Conservation (phyloP, 441 rosid species). For the Gossypium davidsonii region DNA sequence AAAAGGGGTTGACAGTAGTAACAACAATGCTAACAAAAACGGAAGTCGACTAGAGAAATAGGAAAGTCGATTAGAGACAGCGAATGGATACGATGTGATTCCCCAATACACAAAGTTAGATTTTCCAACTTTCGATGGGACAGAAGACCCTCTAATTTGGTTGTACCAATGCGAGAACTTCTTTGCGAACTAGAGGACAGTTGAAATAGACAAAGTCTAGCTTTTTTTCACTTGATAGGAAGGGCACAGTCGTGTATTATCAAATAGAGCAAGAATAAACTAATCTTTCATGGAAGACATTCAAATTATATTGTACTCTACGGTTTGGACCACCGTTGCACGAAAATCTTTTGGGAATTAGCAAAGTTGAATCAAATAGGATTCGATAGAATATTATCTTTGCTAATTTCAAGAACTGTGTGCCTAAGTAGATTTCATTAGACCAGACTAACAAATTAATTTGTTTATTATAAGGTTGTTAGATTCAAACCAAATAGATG, state of each 20-base stretch:
- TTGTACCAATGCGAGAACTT: background rate
- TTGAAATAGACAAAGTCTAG: background rate
- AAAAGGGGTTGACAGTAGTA: background rate
- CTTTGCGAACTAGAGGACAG: background rate
- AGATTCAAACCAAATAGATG: background rate
- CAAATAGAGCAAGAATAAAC: background rate
- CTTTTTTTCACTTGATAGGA: background rate
- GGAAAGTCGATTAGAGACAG: background rate
- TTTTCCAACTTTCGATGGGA: background rate
- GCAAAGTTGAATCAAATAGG: background rate
- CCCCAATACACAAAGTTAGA: background rate
- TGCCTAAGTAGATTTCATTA: background rate
- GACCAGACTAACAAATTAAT: background rate
- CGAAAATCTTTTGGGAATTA: background rate
- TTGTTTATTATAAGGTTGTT: background rate
- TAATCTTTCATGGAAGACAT: background rate
- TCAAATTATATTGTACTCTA: background rate
- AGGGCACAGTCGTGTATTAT: background rate
- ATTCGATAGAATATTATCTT: background rate
- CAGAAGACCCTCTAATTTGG: background rate
- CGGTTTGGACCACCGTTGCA: background rate
- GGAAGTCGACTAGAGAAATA: background rate
- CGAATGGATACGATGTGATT: background rate
- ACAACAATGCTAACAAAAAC: background rate
- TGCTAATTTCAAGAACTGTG: background rate